Evolutionary conservation across 1,284 basidiomycete genomes (phyloP), one percentile per base, ranked within the genome.

Genomic region (Sporisorium graminicola): DNA sequence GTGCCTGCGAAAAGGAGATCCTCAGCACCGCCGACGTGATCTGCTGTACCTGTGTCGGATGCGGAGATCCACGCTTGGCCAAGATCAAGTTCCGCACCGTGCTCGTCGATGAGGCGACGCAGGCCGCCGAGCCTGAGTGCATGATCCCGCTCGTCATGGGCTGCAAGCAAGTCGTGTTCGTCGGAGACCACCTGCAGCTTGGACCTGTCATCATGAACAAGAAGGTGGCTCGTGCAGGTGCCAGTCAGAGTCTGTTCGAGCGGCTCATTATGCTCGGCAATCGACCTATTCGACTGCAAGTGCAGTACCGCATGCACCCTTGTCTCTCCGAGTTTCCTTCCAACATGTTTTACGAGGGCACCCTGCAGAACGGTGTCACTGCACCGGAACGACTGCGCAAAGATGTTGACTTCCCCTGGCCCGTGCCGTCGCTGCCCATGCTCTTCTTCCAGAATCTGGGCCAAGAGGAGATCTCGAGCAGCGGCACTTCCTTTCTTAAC

Each of bases 181-280:
- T 99, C 56, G 97, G 97, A 57, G 95, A 98, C 87, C 95, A 98
- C 86, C 78, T 93, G 88, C 97, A 99, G 89, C 91, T 99, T 53
- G 97, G 97, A 1, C 97, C 97, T 10, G 97, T 98, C 79, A 98
- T 99, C 86, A 99, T 99, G 97, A 99, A 98, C 90, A 99, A 98
- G 90, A 98, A 99, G 86, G 97, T 96, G 1, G 97, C 97, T 0
- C 92, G 94, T 16, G 97, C 97, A 0, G 97, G 97, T 31, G 89
- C 99, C 47, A 98, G 95, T 0, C 95, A 98, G 86, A 98, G 95
- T 1, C 91, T 99, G 26, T 99, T 99, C 83, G 97, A 99, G 86
- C 92, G 97, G 42, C 91, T 99, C 56, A 95, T 99, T 76, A 90
- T 98, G 55, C 91, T 99, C 61, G 92, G 93, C 52, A 99, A 99